phyloP scores from a whole-genome alignment of 2,329 filamentous ascomycete species.

The Diaporthe nobilis region DNA sequence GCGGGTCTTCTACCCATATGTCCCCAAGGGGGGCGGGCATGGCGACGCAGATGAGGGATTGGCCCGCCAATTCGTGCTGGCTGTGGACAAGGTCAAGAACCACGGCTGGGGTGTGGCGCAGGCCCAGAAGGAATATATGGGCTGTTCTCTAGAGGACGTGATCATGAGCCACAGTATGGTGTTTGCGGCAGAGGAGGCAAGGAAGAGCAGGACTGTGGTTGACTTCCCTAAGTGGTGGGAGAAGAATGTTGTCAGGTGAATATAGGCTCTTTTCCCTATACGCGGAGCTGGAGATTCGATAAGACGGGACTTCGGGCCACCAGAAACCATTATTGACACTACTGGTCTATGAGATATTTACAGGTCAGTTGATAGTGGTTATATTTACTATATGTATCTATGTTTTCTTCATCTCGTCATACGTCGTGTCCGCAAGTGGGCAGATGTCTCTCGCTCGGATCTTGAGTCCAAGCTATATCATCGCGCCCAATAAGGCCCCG shows the following conservation, averaged over 20 bases:
- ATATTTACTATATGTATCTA: neutral
- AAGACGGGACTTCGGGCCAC: neutral
- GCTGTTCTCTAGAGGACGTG: constrained; percentile 4
- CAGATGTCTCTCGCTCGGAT: constrained; percentile 28
- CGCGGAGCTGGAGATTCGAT: neutral
- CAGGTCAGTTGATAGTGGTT: too few species aligned
- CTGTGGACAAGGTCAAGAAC: constrained; percentile 20
- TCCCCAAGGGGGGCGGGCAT: constrained; percentile 1
- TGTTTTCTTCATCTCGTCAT: neutral
- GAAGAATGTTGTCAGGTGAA: neutral
- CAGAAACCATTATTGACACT: neutral
- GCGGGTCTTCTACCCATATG: neutral
- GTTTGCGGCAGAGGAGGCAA: constrained; percentile 15
- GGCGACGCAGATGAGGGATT: constrained; percentile 12
- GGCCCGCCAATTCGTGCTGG: constrained; percentile 8
- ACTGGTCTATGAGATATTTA: neutral
- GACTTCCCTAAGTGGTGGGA: constrained; percentile 18
- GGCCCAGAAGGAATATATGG: constrained; percentile 17
- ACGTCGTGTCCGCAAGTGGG: constrained; percentile 13
- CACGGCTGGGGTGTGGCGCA: neutral
- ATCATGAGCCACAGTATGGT: constrained; percentile 28
- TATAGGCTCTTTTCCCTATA: neutral
- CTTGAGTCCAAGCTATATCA: constrained; percentile 6
- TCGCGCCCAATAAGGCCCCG: constrained; percentile 11
- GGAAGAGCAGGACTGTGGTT: constrained; percentile 3